phyloP scores from a whole-genome alignment of 2,329 filamentous ascomycete genomes.

The Chaetomiaceae sp. region DNA sequence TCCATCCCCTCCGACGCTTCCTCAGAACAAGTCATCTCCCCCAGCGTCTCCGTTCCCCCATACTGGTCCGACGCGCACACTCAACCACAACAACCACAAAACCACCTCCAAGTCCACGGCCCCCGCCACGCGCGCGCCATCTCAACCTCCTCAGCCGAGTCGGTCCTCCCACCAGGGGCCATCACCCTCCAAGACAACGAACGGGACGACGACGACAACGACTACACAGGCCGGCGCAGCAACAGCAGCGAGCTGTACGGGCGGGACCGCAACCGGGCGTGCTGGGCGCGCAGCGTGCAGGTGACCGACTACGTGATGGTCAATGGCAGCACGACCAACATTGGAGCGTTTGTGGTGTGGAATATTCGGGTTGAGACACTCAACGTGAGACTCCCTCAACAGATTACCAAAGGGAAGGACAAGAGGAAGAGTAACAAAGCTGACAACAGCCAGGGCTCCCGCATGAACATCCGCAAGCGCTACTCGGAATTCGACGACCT shows the following conservation, averaged over 20 bases:
- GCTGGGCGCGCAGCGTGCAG: slow-evolving; percentile 61
- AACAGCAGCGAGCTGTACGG: slow-evolving; percentile 24
- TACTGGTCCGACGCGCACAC: slow-evolving; percentile 8
- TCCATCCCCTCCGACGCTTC: slow-evolving; percentile 14
- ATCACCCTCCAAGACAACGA: slow-evolving; percentile 63
- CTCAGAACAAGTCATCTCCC: slow-evolving; percentile 15
- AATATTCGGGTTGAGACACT: slow-evolving; percentile 85
- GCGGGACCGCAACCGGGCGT: slow-evolving; percentile 49
- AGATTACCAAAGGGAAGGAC: too few species aligned
- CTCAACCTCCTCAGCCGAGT: slow-evolving; percentile 45
- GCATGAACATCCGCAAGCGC: slow-evolving; percentile 62
- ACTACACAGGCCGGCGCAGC: slow-evolving; percentile 4
- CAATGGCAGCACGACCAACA: slow-evolving; percentile 51
- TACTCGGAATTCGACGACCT: slow-evolving; percentile 94
- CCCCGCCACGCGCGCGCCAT: slow-evolving; percentile 35
- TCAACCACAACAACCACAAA: background rate
- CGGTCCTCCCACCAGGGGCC: slow-evolving; percentile 46
- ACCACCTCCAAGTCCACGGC: background rate
- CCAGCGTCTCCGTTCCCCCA: slow-evolving; percentile 20
- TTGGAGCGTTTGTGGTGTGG: slow-evolving; percentile 94
- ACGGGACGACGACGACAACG: slow-evolving; percentile 37
- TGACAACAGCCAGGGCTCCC: slow-evolving; percentile 44
- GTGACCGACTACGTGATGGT: slow-evolving; percentile 55
- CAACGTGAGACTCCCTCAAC: background rate
- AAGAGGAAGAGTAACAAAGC: too few species aligned